These are phyloP conservation scores for Camellia lanceoleosa DNA, from an alignment of 148 eudicot species.

Conservation along the genomic window DNA sequence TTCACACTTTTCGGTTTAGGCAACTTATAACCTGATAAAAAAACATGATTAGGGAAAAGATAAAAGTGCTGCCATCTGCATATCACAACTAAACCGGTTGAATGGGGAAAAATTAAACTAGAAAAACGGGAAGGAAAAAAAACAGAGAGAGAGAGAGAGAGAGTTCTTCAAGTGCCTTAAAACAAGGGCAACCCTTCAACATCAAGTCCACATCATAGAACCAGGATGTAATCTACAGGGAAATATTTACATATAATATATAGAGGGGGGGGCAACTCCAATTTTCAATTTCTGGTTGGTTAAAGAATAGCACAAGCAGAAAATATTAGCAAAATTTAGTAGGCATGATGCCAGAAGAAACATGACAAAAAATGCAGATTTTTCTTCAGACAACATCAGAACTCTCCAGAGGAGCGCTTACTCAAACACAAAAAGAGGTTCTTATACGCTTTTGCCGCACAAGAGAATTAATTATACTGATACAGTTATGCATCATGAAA, in stretches of 20 bases:
- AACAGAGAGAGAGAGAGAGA: not conserved
- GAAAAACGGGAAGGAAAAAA: not conserved
- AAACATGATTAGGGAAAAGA: not conserved
- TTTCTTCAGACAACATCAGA: not conserved
- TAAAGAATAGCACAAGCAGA: too few relatives aligned
- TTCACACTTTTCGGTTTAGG: not conserved
- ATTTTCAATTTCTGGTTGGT: not conserved
- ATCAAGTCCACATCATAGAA: slow-evolving; percentile 4
- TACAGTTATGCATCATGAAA: not conserved
- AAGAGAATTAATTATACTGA: not conserved
- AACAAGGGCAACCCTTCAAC: slow-evolving; percentile 1
- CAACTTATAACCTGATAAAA: not conserved
- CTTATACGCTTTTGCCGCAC: not conserved
- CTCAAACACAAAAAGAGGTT: not conserved
- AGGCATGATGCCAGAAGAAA: not conserved
- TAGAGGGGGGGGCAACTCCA: not conserved
- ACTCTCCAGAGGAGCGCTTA: not conserved
- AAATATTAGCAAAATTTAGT: too few relatives aligned
- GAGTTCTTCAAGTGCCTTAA: not conserved
- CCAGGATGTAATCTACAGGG: not conserved
- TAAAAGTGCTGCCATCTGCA: not conserved
- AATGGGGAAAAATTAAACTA: not conserved
- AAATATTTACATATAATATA: too few relatives aligned
- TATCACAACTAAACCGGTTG: too few relatives aligned
- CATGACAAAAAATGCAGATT: not conserved